phyloP scores from a whole-genome alignment of 805 yeast species.

The Starmerella apis region DNA sequence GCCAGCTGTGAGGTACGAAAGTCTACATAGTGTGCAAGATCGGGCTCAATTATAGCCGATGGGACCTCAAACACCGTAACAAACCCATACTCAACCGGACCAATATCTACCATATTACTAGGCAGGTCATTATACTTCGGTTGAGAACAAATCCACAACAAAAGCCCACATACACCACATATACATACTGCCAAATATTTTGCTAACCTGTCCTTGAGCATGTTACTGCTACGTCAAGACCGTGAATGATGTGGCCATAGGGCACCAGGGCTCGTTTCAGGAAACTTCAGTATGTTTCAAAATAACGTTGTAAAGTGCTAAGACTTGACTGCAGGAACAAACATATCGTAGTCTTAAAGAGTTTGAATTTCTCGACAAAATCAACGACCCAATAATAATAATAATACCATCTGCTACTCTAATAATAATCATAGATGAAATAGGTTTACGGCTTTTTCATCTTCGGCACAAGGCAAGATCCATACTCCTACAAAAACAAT shows the following conservation, averaged over 20 bases:
- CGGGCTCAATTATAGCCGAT: constrained; percentile 26
- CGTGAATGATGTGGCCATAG: not conserved
- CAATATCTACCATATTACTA: not conserved
- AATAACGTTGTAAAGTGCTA: not conserved
- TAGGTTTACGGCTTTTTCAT: too few species aligned
- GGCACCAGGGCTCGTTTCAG: not conserved
- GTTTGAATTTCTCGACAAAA: too few species aligned
- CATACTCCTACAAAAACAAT: too few species aligned
- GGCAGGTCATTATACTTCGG: not conserved
- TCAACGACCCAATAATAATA: too few species aligned
- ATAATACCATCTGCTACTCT: too few species aligned
- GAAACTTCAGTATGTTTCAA: not conserved
- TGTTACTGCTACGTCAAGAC: not conserved
- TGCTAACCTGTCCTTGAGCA: not conserved
- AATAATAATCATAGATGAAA: too few species aligned
- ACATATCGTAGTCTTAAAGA: not conserved
- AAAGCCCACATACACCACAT: not conserved
- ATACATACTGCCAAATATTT: not conserved
- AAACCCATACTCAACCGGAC: constrained; percentile 1
- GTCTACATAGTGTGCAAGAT: constrained; percentile 22
- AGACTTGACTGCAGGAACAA: not conserved
- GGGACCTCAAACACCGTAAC: not conserved
- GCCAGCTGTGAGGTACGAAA: constrained; percentile 27
- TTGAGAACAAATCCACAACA: not conserved
- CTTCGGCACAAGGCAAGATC: too few species aligned